Base-by-base conservation (phyloP, 2,329 filamentous ascomycete genomes). In the Neonectria coccinea region DNA sequence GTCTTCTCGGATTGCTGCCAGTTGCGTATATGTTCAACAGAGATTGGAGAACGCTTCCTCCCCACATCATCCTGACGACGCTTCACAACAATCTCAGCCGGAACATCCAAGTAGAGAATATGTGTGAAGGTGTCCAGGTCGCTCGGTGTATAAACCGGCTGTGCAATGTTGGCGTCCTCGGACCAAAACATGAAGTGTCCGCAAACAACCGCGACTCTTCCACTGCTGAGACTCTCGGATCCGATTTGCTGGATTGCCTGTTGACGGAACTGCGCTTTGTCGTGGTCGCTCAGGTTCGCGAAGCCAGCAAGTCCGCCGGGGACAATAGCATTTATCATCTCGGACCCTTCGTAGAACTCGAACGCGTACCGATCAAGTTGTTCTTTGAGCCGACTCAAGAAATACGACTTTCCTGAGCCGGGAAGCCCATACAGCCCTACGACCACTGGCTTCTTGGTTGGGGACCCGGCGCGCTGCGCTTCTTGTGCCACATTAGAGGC, bases 131-230 rank as follows among this genome's bases (percentile, higher is more conserved):
- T 79, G 0, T 77, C 47, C 4, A 82, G 53, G 60, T 90, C 87
- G 8, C 69, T 75, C 2, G 74, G 11, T 0, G 84, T 89, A 55
- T 75, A 80, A 0, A 86, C 80, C 6, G 65, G 16, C 1, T 72
- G 18, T 33, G 72, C 75, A n/a, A 27, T 41, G 9, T 72, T 62
- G 0, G 79, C 25, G 79, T 75, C 5, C 27, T 84, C 79, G 0
- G 64, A 4, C 84, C 85, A 88, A 67, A 89, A 85, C 77, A 84
- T 85, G 70, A 79, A 84, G 70, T 90, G 86, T 0, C 86, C 86
- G 5, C 84, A 76, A 3, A 90, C 83, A 3, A 91, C 69, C 1
- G 74, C 87, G 5, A 74, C 65, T 62, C 74, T 77, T 1, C 76
- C 71, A 10, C 52, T 79, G 0, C 68, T 12, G 2, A 59, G 48